A percentile compares a stretch with the other conserved stretches of the same genome.
phyloP scores from a whole-genome alignment of 2,329 filamentous ascomycete species.

The Lasiodiplodia hormozganensis region DNA sequence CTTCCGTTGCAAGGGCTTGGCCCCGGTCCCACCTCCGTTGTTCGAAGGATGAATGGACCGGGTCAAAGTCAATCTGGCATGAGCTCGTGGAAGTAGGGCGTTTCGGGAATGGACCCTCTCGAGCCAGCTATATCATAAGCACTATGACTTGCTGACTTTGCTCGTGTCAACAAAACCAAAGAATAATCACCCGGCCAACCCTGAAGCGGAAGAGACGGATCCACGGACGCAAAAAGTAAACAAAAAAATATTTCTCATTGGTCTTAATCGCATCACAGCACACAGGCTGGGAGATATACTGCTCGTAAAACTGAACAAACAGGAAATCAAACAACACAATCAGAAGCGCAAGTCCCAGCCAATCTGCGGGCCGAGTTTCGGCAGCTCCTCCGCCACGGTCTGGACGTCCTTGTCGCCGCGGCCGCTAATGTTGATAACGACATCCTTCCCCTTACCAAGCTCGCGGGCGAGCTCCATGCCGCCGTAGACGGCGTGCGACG shows the following conservation, averaged over 20 bases:
- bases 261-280: too few relatives aligned
- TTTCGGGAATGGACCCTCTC: background rate
- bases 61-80: background rate
- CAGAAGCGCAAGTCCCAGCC: constrained; percentile 68
- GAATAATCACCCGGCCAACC: background rate
- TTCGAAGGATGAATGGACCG: background rate
- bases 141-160: too few relatives aligned
- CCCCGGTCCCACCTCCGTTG: background rate
- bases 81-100: background rate
- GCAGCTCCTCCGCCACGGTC: constrained; percentile 93
- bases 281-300: too few relatives aligned
- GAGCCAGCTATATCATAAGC: background rate
- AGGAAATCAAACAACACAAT: constrained; percentile 35
- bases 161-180: too few relatives aligned
- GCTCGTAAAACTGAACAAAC: background rate
- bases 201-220: too few relatives aligned
- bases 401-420: constrained; percentile 98
- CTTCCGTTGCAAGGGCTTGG: background rate
- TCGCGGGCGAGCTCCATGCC: constrained; percentile 90
- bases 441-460: constrained; percentile 84
- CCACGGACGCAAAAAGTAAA: too few relatives aligned
- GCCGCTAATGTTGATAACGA: constrained; percentile 93
- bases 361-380: constrained; percentile 85
- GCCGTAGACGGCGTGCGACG: constrained; percentile 88
- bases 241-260: too few relatives aligned